A percentile compares a stretch with the other conserved stretches of the same genome.
Evolutionary conservation across 768 basidiomycete genomes (phyloP).

Genomic region (Neoboletus subvelutipes): DNA sequence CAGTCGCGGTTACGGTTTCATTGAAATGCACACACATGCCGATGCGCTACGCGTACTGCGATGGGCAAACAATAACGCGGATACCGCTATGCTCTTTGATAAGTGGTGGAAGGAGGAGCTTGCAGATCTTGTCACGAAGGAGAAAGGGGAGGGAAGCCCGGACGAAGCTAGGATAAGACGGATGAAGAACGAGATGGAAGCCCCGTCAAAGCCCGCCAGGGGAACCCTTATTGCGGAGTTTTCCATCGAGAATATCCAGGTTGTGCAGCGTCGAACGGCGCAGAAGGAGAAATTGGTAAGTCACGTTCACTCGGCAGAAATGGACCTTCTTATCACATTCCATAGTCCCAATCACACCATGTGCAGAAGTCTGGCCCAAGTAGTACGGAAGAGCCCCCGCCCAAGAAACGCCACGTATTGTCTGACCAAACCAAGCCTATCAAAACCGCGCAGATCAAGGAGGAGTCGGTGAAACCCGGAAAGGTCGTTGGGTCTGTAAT

Average conservation of each 20-base stretch:
- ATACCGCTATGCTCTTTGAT: conserved; percentile 60
- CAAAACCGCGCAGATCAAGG: conserved; percentile 22
- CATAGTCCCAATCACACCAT: conserved; percentile 8
- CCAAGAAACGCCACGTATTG: conserved; percentile 42
- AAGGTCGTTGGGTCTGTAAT: conserved; percentile 67
- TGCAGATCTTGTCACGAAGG: conserved; percentile 54
- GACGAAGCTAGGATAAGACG: conserved; percentile 55
- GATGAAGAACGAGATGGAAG: conserved; percentile 54
- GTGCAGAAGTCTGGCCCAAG: conserved; percentile 1
- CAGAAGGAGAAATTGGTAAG: conserved; percentile 39
- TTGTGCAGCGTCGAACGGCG: conserved; percentile 72
- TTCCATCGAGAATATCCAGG: conserved; percentile 92
- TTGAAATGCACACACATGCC: conserved; percentile 85
- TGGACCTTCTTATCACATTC: background rate
- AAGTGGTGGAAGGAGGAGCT: conserved; percentile 87
- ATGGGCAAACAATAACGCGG: conserved; percentile 91
- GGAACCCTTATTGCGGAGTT: conserved; percentile 87
- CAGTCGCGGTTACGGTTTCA: conserved; percentile 93
- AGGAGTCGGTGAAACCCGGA: conserved; percentile 28
- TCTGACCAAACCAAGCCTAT: conserved; percentile 24
- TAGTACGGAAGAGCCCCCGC: conserved; percentile 33
- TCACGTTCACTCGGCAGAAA: background rate
- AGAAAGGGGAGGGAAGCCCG: conserved; percentile 47
- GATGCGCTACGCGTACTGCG: conserved; percentile 89
- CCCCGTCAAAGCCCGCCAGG: conserved; percentile 37